A percentile compares a stretch with the other conserved stretches of the same genome.
Conservation (phyloP, 2,329 filamentous ascomycete genomes). For the Aureobasidium namibiae region DNA sequence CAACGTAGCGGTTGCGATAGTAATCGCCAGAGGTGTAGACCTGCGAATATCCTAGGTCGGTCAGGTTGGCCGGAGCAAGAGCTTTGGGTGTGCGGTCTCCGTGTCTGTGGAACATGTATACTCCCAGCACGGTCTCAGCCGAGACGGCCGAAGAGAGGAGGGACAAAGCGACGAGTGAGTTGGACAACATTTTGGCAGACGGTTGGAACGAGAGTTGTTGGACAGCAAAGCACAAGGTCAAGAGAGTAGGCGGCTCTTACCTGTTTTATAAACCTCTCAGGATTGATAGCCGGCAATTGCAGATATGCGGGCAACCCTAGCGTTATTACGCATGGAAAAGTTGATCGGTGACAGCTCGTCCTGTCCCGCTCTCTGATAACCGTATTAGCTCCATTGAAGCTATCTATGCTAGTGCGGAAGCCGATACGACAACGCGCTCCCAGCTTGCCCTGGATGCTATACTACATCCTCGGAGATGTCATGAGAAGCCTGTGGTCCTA, state of each 20-base stretch:
- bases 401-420: background rate
- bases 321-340: background rate
- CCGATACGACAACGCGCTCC: background rate
- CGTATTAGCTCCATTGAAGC: background rate
- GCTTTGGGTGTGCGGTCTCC: constrained; percentile 80
- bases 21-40: constrained; percentile 64
- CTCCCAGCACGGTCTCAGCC: constrained; percentile 65
- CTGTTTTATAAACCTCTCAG: background rate
- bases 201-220: background rate
- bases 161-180: constrained; percentile 17
- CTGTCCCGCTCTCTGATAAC: background rate
- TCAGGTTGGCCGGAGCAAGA: constrained; percentile 62
- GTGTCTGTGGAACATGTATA: constrained; percentile 83
- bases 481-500: background rate
- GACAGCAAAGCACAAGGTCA: background rate
- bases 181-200: constrained; percentile 9
- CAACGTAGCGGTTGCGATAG: constrained; percentile 70
- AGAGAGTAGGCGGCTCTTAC: background rate
- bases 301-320: constrained; percentile 4
- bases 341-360: background rate
- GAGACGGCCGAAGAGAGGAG: constrained; percentile 21
- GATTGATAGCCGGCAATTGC: background rate
- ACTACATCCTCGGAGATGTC: too few relatives aligned
- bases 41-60: constrained; percentile 69
- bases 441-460: background rate